Conservation (phyloP, 108 stramenopile species). For the Pseudonitzschia multiseries region DNA sequence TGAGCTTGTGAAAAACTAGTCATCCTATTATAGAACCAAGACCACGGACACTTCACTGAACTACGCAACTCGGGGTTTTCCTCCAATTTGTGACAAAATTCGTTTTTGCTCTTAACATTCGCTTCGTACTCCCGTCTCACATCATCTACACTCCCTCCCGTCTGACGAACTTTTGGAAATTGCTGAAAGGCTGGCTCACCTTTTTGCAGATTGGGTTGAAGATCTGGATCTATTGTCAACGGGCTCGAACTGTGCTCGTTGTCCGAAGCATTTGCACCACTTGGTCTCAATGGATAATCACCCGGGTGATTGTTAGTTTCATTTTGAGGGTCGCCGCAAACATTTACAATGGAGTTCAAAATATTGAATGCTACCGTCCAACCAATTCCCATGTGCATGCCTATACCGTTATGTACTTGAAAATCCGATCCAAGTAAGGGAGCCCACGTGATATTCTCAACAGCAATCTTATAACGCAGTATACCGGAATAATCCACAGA, state of each 20-base stretch:
- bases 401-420: neutral
- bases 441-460: neutral
- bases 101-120: neutral
- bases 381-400: conserved; percentile 3
- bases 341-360: neutral
- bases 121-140: neutral
- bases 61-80: neutral
- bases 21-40: neutral
- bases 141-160: neutral
- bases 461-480: neutral
- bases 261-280: neutral
- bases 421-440: neutral
- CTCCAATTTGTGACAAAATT: neutral
- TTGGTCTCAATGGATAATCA: neutral
- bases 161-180: neutral
- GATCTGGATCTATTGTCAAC: neutral
- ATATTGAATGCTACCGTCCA: conserved; percentile 5
- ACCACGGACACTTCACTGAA: neutral
- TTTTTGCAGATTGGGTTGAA: neutral
- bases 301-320: neutral
- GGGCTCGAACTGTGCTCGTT: neutral
- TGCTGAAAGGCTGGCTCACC: neutral
- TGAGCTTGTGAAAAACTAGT: neutral
- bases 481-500: conserved; percentile 9
- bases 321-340: neutral